Conservation (phyloP, 2,329 filamentous ascomycete genomes). For the Ophiocordyceps camponoti-leonardi region DNA sequence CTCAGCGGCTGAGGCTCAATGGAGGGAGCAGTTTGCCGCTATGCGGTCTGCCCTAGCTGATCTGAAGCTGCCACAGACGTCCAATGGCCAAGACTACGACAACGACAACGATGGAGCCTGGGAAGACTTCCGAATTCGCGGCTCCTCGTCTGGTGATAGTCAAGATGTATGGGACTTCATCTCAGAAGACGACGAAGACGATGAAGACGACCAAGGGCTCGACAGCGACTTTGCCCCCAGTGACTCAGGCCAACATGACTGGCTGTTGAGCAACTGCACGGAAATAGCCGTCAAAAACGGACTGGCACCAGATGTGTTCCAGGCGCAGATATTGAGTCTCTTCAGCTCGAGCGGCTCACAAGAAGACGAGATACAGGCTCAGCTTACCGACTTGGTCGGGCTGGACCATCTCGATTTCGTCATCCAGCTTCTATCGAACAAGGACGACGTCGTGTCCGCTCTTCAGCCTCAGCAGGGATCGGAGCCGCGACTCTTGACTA, state of each 20-base stretch:
- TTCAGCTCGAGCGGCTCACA: constrained; percentile 42
- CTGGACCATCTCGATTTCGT: constrained; percentile 90
- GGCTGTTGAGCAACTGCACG: constrained; percentile 56
- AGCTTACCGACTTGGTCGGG: constrained; percentile 75
- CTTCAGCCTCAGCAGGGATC: constrained; percentile 19
- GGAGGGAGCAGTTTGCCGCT: constrained; percentile 68
- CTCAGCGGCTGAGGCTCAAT: constrained; percentile 38
- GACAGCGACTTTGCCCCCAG: constrained; percentile 47
- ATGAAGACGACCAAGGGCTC: constrained; percentile 47
- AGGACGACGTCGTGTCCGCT: constrained; percentile 45
- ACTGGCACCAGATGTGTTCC: constrained; percentile 51
- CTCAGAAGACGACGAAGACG: constrained; percentile 54
- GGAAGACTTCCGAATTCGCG: constrained; percentile 18
- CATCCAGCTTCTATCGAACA: constrained; percentile 70
- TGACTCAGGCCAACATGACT: constrained; percentile 29
- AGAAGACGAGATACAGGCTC: constrained; percentile 82
- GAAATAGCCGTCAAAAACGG: constrained; percentile 50
- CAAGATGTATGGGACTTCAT: constrained; percentile 91
- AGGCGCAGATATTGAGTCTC: constrained; percentile 60
- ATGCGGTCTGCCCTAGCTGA: constrained; percentile 78
- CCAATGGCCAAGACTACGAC: constrained; percentile 26
- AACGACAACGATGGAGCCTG: too few species aligned
- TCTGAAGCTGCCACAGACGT: constrained; percentile 32
- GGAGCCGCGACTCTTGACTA: constrained; percentile 46
- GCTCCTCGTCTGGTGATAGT: constrained; percentile 38